Conservation (phyloP, 768 basidiomycete genomes). For the Lentinula sp. region DNA sequence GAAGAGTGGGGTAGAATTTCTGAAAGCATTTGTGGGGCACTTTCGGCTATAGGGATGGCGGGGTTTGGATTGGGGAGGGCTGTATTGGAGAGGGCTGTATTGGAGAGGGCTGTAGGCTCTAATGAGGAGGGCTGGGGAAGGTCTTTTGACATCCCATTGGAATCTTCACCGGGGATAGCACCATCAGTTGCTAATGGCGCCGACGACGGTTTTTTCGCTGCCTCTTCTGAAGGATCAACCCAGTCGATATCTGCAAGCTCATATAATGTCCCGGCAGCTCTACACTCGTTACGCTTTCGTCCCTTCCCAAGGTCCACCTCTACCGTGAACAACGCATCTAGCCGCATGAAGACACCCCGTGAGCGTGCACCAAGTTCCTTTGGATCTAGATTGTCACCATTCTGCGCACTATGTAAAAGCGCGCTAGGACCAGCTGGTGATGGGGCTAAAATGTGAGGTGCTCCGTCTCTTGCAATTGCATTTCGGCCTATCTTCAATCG, state of each 20-base stretch:
- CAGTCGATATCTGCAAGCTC: constrained; percentile 76
- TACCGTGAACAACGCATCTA: constrained; percentile 61
- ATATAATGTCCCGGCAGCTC: constrained; percentile 69
- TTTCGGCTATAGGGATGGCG: constrained; percentile 11
- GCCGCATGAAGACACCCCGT: constrained; percentile 66
- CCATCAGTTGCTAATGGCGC: background rate
- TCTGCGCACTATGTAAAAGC: constrained; percentile 17
- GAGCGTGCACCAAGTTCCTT: constrained; percentile 44
- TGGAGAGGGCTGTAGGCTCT: constrained; percentile 23
- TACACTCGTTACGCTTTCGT: constrained; percentile 41
- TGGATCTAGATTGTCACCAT: constrained; percentile 14
- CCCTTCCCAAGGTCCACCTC: constrained; percentile 43
- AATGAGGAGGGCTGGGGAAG: constrained; percentile 24
- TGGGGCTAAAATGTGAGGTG: constrained; percentile 51
- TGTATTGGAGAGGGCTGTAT: too few relatives aligned
- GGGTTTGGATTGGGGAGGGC: constrained; percentile 23
- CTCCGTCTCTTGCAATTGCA: constrained; percentile 63
- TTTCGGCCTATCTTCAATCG: constrained; percentile 66
- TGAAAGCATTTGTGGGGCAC: constrained; percentile 12
- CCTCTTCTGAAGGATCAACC: constrained; percentile 29
- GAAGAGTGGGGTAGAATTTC: background rate
- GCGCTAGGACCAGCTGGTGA: constrained; percentile 47
- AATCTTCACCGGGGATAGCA: background rate
- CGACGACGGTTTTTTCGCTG: constrained; percentile 10
- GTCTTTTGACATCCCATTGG: constrained; percentile 3